Evolutionary conservation across 176 grass and related monocot genomes (phyloP).

Genomic region (Panicum miliaceum): DNA sequence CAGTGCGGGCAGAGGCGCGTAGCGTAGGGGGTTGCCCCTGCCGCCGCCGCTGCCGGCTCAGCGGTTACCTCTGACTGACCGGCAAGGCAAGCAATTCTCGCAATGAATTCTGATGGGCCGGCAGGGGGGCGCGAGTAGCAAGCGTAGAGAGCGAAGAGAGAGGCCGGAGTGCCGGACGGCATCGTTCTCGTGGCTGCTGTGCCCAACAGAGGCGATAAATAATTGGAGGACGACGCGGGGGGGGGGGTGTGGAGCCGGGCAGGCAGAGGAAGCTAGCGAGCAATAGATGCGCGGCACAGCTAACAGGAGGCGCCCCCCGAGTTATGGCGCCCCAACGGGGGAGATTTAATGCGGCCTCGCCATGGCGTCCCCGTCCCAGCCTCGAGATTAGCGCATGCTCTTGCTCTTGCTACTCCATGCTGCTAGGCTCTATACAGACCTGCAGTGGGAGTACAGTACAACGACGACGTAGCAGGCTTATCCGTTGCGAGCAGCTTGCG

Average conservation of each 20-base stretch:
- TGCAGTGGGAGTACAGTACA: no score
- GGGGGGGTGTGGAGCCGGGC: no score
- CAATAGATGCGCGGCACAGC: conserved; percentile 34
- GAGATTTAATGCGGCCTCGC: conserved; percentile 36
- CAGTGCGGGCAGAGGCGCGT: not conserved
- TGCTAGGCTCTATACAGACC: no score
- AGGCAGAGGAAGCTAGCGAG: not conserved
- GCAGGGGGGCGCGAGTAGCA: not conserved
- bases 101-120: conserved; percentile 28
- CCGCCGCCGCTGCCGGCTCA: not conserved
- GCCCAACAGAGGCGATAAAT: conserved; percentile 26
- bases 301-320: conserved; percentile 9
- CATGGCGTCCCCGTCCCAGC: not conserved
- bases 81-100: conserved; percentile 31
- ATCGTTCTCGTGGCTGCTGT: conserved; percentile 39
- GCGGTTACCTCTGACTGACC: conserved; percentile 33
- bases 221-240: conserved; percentile 13
- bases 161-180: not conserved
- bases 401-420: no score
- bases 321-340: conserved; percentile 38
- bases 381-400: conserved; percentile 14
- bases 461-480: no score
- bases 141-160: no score
- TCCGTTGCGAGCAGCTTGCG: no score
- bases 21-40: not conserved